Conservation (phyloP, 2,329 filamentous ascomycete species). For the Penicillium griseofulvum region DNA sequence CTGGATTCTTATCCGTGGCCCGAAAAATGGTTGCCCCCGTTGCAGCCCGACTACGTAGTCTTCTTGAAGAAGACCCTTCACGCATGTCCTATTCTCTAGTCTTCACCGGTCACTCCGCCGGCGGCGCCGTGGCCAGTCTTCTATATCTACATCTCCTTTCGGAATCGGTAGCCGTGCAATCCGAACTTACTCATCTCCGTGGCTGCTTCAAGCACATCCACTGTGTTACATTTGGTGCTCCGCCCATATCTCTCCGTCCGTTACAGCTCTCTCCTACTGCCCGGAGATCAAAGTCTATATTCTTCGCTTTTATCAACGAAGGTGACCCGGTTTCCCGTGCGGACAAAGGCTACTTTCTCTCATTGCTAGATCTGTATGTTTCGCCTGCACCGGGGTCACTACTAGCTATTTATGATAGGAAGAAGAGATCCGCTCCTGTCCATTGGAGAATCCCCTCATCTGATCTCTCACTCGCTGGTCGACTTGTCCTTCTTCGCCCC, state of each 20-base stretch:
- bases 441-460: constrained; percentile 15
- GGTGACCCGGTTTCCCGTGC: constrained; percentile 77
- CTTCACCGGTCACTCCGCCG: constrained; percentile 83
- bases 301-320: constrained; percentile 79
- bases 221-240: constrained; percentile 82
- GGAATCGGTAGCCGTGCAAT: constrained; percentile 39
- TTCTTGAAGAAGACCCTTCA: constrained; percentile 69
- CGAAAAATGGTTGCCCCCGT: constrained; percentile 72
- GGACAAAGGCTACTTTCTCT: constrained; percentile 72
- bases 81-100: constrained; percentile 68
- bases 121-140: constrained; percentile 76
- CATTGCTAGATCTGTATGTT: constrained; percentile 68
- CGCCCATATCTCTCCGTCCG: constrained; percentile 71
- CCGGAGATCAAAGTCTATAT: constrained; percentile 64
- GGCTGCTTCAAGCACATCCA: constrained; percentile 74
- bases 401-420: constrained; percentile 10
- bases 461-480: constrained; percentile 14
- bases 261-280: constrained; percentile 57
- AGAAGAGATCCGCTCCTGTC: constrained; percentile 23
- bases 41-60: constrained; percentile 64
- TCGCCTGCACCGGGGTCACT: constrained; percentile 52
- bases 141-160: constrained; percentile 80
- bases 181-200: constrained; percentile 68
- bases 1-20: constrained; percentile 75
- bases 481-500: constrained; percentile 16